Base-by-base conservation (phyloP, 495 filamentous ascomycete genomes). In the Aspergillus olivimuriae region DNA sequence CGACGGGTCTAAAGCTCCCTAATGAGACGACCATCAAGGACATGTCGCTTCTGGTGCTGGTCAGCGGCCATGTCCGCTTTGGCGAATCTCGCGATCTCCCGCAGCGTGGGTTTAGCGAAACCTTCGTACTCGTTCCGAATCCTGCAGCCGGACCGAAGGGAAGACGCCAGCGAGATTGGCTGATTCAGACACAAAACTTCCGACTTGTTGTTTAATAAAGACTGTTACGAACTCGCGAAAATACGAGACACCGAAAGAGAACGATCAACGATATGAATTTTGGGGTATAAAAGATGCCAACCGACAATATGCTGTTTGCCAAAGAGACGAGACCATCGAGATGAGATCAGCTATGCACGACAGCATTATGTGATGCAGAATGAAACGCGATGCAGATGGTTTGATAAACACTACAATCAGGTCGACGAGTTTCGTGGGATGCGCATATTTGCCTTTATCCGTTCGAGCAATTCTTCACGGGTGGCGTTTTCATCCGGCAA, bases 391-490 rank as follows among this genome's bases (percentile, higher is more conserved):
- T 8, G 28, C 17, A 35, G 38, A 37, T 23, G 18, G 26, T 34
- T 18, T 22, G 24, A 39, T 31, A 8, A 28, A 31, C 20, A 15
- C 22, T 34, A 16, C 12, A 5, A 39, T 53, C 45, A 54, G 5
- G 23, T 30, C 5, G 47, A 31, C 16, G 57, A 49, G 19, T 41
- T 59, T 34, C 58, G 73, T 48, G 69, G 62, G 36, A 59, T 46
- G 14, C 82, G 73, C 72, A 94, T 70, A 58, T 94, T 94, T 2
- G 83, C 82, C 63, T 76, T 83, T 10, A 97, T 78, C 50, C 88
- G 70, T 51, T 89, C 87, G 3, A 95, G 57, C 5, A 97, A 66
- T 57, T 92, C 77, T 36, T 89, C 86, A 14, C 81, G 76, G 5
- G 79, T 84, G 40, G 85, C 84, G 9, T 66, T 72, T 1, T 75